phyloP scores from a whole-genome alignment of 371 early-diverging fungal species.

The Mycotypha africana region DNA sequence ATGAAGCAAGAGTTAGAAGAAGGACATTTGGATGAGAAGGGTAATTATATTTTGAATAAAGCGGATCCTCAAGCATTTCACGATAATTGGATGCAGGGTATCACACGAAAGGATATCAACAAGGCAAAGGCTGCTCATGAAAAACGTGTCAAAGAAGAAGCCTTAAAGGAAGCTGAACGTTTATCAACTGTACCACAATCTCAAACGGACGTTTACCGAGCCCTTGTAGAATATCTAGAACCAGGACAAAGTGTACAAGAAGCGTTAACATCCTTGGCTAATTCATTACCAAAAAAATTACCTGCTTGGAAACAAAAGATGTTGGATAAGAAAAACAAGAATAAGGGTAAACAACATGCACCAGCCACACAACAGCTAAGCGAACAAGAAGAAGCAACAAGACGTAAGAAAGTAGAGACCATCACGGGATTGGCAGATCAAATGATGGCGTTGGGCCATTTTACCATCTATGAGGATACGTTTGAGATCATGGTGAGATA shows the following conservation, averaged over 20 bases:
- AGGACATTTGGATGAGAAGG: constrained; percentile 77
- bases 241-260: constrained; percentile 71
- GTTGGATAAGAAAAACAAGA: constrained; percentile 57
- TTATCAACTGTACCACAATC: constrained; percentile 40
- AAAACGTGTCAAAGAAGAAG: constrained; percentile 46
- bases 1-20: constrained; percentile 87
- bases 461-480: constrained; percentile 69
- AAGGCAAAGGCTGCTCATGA: constrained; percentile 69
- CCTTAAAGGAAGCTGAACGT: constrained; percentile 47
- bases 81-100: constrained; percentile 84
- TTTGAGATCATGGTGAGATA: constrained; percentile 72
- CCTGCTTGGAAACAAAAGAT: constrained; percentile 50
- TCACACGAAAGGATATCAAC: constrained; percentile 72
- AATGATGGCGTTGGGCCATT: constrained; percentile 69
- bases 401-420: constrained; percentile 50
- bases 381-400: constrained; percentile 38
- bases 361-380: constrained; percentile 1
- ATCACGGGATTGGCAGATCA: constrained; percentile 73
- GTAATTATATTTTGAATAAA: constrained; percentile 77
- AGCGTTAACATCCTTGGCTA: constrained; percentile 61
- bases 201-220: constrained; percentile 49
- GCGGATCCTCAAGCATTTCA: constrained; percentile 81
- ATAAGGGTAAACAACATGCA: constrained; percentile 21
- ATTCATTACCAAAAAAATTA: constrained; percentile 44
- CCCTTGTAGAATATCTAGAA: constrained; percentile 57